A percentile compares a stretch with the other conserved stretches of the same genome.
Evolutionary conservation across 208 protist genomes (phyloP).

Genomic region (Kentomonas sorsogonicus): DNA sequence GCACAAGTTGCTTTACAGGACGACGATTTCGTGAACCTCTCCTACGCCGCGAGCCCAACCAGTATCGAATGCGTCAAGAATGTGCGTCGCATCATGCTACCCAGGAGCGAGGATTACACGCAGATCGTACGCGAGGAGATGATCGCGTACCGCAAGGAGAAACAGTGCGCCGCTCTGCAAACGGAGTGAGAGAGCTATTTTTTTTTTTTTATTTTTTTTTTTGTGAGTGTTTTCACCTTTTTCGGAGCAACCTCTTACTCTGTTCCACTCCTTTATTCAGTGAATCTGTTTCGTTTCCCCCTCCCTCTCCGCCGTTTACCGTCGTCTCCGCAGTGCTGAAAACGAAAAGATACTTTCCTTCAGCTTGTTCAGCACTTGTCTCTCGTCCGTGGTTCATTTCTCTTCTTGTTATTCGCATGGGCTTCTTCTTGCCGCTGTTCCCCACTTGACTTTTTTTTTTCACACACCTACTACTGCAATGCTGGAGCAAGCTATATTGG

Average conservation of each 20-base stretch:
- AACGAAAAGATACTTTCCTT: too few species aligned
- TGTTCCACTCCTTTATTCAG: background rate
- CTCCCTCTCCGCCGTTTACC: background rate
- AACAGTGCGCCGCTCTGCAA: conserved; percentile 16
- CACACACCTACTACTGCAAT: too few species aligned
- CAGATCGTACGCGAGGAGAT: conserved; percentile 85
- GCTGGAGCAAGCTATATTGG: too few species aligned
- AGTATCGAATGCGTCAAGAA: conserved; percentile 56
- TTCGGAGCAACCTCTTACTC: background rate
- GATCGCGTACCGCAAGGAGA: conserved; percentile 58
- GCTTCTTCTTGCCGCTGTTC: background rate
- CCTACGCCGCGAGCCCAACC: conserved; percentile 74
- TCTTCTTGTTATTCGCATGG: too few species aligned
- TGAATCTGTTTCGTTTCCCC: background rate
- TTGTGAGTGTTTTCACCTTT: background rate
- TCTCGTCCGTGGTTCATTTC: too few species aligned
- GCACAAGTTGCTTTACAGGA: background rate
- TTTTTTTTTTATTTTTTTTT: conserved; percentile 5
- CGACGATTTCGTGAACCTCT: conserved; percentile 52
- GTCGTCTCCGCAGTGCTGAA: background rate
- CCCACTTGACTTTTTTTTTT: background rate
- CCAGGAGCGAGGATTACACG: conserved; percentile 76
- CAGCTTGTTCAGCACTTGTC: too few species aligned
- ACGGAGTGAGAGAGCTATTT: background rate
- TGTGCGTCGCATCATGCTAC: conserved; percentile 70